phyloP scores from a whole-genome alignment of 2,329 filamentous ascomycete genomes.

The Trichoderma sp. region DNA sequence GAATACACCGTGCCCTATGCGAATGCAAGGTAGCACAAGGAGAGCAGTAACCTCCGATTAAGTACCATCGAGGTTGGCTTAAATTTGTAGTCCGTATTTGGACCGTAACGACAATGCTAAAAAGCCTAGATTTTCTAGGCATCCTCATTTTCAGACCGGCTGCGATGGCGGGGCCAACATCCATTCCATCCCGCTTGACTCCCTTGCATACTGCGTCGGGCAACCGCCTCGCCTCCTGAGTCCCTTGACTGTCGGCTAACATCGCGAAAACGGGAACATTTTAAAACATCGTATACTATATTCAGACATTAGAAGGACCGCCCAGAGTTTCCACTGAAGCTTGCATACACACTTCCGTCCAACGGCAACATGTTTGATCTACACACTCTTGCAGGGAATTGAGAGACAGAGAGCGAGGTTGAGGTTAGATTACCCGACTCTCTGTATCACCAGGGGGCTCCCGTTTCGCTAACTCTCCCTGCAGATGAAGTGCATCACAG shows the following conservation, averaged over 20 bases:
- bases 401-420: neutral
- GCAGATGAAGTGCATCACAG: neutral
- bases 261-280: neutral
- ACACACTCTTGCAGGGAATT: too few species aligned
- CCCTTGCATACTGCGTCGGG: neutral
- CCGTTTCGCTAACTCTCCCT: neutral
- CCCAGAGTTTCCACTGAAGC: neutral
- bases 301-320: neutral
- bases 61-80: neutral
- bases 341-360: neutral
- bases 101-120: neutral
- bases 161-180: neutral
- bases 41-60: neutral
- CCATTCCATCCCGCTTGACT: neutral
- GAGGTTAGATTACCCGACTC: neutral
- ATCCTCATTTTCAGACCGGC: neutral
- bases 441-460: neutral
- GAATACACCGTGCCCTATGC: neutral
- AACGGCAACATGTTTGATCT: neutral
- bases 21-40: neutral
- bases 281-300: neutral
- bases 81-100: neutral
- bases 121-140: neutral
- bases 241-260: neutral
- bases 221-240: neutral